Evolutionary conservation across 1,139 yeast genomes (phyloP).

Genomic region (Kluyveromyces marxianus): DNA sequence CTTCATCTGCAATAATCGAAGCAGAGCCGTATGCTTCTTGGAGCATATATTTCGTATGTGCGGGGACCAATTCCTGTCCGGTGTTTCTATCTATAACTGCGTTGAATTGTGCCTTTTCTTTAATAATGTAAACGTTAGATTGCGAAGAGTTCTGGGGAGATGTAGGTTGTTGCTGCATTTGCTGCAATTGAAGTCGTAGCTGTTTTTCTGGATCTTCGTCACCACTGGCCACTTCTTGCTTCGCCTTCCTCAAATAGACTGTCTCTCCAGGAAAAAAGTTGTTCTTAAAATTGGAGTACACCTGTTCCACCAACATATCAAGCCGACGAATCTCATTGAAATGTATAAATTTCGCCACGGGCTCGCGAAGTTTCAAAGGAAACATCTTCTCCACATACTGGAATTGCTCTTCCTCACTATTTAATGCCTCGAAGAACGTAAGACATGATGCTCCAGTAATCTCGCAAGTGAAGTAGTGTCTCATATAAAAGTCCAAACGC

Average conservation of each 20-base stretch:
- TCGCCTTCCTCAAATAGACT: constrained; percentile 47
- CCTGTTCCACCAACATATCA: constrained; percentile 81
- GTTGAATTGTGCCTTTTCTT: constrained; percentile 52
- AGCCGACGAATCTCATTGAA: constrained; percentile 78
- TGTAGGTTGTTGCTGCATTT: too few species aligned
- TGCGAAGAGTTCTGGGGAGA: constrained; percentile 10
- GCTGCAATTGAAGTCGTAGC: constrained; percentile 5
- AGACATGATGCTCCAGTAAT: constrained; percentile 90
- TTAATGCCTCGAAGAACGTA: constrained; percentile 81
- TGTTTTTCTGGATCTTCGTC: not conserved
- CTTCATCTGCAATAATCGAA: constrained; percentile 59
- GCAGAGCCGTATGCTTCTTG: constrained; percentile 43
- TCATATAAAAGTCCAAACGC: constrained; percentile 62
- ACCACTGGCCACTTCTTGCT: constrained; percentile 22
- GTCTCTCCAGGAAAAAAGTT: constrained; percentile 91
- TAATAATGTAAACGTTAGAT: constrained; percentile 44
- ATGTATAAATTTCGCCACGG: constrained; percentile 75
- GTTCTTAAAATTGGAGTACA: constrained; percentile 62
- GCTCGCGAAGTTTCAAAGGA: constrained; percentile 89
- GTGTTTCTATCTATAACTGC: constrained; percentile 31
- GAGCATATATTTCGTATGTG: constrained; percentile 66
- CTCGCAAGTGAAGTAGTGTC: constrained; percentile 85
- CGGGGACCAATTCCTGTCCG: constrained; percentile 46
- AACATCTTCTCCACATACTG: constrained; percentile 69
- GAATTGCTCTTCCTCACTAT: constrained; percentile 65